Percentiles rank a stretch among this genome's conserved stretches.
Evolutionary conservation across 106 monocot genomes (phyloP).

Genomic region (Hemerocallis citrina): DNA sequence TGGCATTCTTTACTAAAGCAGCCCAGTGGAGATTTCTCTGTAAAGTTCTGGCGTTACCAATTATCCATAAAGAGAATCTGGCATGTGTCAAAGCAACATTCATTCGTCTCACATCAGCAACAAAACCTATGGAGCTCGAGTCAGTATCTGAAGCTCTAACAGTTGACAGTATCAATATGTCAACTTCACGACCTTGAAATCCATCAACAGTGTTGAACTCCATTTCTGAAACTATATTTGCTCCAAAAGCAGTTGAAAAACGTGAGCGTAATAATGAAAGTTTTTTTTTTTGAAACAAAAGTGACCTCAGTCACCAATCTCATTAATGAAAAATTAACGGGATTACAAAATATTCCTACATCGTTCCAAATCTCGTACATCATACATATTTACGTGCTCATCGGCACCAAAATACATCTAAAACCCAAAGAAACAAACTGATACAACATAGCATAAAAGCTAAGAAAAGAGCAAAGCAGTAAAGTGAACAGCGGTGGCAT

Average conservation of each 20-base stretch:
- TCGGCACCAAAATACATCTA: too few relatives aligned
- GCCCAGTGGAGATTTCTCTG: conserved; percentile 74
- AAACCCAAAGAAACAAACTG: too few relatives aligned
- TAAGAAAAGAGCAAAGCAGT: too few relatives aligned
- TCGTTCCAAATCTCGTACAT: too few relatives aligned
- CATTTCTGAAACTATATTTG: conserved; percentile 55
- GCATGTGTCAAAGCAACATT: conserved; percentile 96
- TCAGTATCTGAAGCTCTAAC: conserved; percentile 74
- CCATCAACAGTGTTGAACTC: conserved; percentile 98
- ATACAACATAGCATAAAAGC: too few relatives aligned
- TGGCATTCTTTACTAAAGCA: conserved; percentile 64
- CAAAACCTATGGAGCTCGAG: conserved; percentile 76
- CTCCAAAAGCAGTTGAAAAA: conserved; percentile 50
- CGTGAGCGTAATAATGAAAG: conserved; percentile 63
- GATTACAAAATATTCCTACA: too few relatives aligned
- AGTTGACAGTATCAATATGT: conserved; percentile 80
- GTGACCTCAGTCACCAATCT: too few relatives aligned
- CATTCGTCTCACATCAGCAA: conserved; percentile 96
- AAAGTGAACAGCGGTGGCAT: too few relatives aligned
- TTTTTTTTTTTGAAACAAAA: too few relatives aligned
- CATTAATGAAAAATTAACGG: too few relatives aligned
- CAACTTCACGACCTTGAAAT: conserved; percentile 99
- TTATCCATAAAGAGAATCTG: conserved; percentile 83
- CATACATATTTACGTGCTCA: too few relatives aligned
- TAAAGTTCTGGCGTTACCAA: conserved; percentile 86